Evolutionary conservation across 202 grass and related monocot genomes (phyloP), one percentile per base, ranked within the genome.

Genomic region (Digitaria exilis): DNA sequence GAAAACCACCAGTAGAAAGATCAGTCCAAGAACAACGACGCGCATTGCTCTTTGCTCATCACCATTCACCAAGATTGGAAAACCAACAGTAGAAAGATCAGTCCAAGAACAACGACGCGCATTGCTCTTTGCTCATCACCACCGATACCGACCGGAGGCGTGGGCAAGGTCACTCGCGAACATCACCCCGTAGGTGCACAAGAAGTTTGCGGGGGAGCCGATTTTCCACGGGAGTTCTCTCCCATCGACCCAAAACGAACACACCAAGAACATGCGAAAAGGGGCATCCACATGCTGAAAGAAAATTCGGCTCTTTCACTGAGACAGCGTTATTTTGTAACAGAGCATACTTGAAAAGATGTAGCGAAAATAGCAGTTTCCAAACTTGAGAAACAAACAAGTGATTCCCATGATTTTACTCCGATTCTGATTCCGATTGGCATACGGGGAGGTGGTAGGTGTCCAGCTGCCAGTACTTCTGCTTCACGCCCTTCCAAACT

Each of bases 381-480:
- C 13, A 51, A 58, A 82, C 54, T 3, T 49, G 37, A 70, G n/a
- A 71, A 9, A 19, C 51, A 60, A 67, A 69, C 14, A 19, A 18
- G 24, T 46, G 26, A 71, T 87, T 65, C 45, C 42, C 0, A 2
- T 4, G 9, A 7, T n/a, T 13, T 84, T 86, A 93, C 75, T 87
- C 89, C 1, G 87, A 63, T 49, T 96, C 91, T 26, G 84, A 81
- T 22, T 85, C 84, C 10, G 82, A 75, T 68, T 94, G 96, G 79
- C 91, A 92, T 25, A 94, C 87, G 2, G 93, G 96, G 82, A 99
- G 93, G 75, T 96, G 79, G 65, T 96, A 99, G 0, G 93, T 96
- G 56, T 99, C 96, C 25, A 96, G 71, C 49, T 96, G 93, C 96
- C 96, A 99, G 80, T 99, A 99, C 71, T 94, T 94, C 54, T 92